These are phyloP conservation scores for Fusarium nisikadoi DNA, from an alignment of 2,329 filamentous ascomycete species.

Conservation along the genomic window DNA sequence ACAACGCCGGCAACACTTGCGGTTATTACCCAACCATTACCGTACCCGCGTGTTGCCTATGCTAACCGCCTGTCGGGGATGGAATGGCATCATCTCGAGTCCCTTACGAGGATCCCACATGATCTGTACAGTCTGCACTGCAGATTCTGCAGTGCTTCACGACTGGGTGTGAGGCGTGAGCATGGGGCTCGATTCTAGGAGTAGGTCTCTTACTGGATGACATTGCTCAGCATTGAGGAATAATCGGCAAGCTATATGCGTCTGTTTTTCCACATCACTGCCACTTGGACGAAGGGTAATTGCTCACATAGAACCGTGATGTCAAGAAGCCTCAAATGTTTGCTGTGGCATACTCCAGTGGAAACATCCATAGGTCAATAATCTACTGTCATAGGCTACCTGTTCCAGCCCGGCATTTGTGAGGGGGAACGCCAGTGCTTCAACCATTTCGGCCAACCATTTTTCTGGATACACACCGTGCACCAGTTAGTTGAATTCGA, in stretches of 20 bases:
- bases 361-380: not conserved
- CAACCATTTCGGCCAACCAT: not conserved
- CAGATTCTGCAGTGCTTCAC: conserved; percentile 15
- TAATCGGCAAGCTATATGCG: not conserved
- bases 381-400: not conserved
- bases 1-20: conserved; percentile 17
- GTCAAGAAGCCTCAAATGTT: not conserved
- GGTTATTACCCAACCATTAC: conserved; percentile 36
- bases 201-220: not conserved
- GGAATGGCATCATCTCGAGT: conserved; percentile 10
- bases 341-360: not conserved
- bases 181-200: conserved; percentile 3
- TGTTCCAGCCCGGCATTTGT: conserved; percentile 12
- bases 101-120: conserved; percentile 34
- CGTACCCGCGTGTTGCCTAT: conserved; percentile 42
- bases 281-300: not conserved
- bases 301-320: not conserved
- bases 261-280: not conserved
- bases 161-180: conserved; percentile 20
- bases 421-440: conserved; percentile 17
- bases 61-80: conserved; percentile 38
- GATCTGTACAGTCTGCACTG: conserved; percentile 39
- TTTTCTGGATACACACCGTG: conserved; percentile 3
- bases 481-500: conserved; percentile 2
- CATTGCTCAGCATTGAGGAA: not conserved